These are phyloP conservation scores for Acanthamoeba triangularis DNA, from an alignment of 208 protist genomes.

Conservation along the genomic window DNA sequence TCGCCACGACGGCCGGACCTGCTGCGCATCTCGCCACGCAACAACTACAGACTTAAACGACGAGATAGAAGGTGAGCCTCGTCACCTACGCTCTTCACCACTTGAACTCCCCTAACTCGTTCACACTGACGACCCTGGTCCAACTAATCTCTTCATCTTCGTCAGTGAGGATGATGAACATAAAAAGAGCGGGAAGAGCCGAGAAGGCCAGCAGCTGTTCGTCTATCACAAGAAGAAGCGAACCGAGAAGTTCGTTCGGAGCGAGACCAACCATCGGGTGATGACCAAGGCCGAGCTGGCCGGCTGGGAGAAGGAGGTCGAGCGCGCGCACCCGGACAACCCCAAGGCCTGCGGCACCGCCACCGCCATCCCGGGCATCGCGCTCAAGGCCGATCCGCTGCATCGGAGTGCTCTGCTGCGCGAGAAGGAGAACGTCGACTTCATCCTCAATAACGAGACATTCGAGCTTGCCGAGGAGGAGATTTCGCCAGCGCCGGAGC, in stretches of 20 bases:
- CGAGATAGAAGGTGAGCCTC: not conserved
- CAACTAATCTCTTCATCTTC: not conserved
- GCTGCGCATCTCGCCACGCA: not conserved
- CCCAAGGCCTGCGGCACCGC: not conserved
- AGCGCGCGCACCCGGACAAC: not conserved
- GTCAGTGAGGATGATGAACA: not conserved
- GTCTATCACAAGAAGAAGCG: conserved; percentile 61
- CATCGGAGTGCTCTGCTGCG: conserved; percentile 3
- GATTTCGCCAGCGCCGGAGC: not conserved
- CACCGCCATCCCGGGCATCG: not conserved
- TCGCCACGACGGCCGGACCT: not conserved
- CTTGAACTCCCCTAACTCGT: not conserved
- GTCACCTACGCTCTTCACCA: too few relatives aligned
- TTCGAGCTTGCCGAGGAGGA: conserved; percentile 42
- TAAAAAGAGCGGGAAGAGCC: not conserved
- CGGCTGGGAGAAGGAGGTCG: conserved; percentile 41
- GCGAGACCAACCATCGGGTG: conserved; percentile 40
- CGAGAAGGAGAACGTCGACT: conserved; percentile 60
- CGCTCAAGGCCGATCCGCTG: not conserved
- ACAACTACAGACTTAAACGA: conserved; percentile 8
- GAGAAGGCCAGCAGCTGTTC: not conserved
- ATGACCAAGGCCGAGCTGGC: conserved; percentile 70
- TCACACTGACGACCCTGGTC: too few relatives aligned
- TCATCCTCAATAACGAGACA: conserved; percentile 61
- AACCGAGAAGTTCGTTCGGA: conserved; percentile 19